Percentiles rank a stretch among this genome's conserved stretches.
Evolutionary conservation across 2,329 filamentous ascomycete species (phyloP).

Genomic region (Hymenoscyphus salicellus): DNA sequence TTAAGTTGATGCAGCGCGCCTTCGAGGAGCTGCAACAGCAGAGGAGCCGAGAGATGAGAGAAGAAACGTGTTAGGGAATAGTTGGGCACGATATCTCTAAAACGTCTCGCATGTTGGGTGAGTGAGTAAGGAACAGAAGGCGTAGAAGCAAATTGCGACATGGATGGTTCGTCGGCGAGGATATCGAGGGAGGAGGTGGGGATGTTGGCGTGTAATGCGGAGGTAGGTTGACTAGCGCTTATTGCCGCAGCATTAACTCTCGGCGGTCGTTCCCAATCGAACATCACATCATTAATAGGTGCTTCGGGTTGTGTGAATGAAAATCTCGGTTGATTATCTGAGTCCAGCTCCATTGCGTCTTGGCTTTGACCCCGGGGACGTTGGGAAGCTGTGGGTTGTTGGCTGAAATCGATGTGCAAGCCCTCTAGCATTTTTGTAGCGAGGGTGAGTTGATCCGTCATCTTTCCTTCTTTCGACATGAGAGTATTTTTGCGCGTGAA

Average conservation of each 20-base stretch:
- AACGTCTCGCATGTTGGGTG: conserved; percentile 84
- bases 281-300: conserved; percentile 68
- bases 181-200: conserved; percentile 52
- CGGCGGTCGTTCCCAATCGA: conserved; percentile 81
- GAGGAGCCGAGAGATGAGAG: conserved; percentile 70
- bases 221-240: conserved; percentile 43
- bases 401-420: conserved; percentile 81
- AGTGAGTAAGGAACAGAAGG: conserved; percentile 77
- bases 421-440: conserved; percentile 95
- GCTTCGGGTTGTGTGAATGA: conserved; percentile 85
- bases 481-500: conserved; percentile 80
- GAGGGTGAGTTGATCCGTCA: conserved; percentile 75
- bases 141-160: conserved; percentile 77
- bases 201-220: conserved; percentile 8
- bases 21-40: conserved; percentile 75
- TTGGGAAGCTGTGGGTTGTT: conserved; percentile 51
- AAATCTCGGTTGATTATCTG: conserved; percentile 47
- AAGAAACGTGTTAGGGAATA: conserved; percentile 90
- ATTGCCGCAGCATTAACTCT: conserved; percentile 27
- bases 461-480: conserved; percentile 68
- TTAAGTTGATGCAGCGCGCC: conserved; percentile 83
- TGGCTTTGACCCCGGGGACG: conserved; percentile 25
- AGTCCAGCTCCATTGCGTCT: conserved; percentile 71
- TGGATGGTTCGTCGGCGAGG: conserved; percentile 81
- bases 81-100: conserved; percentile 85